A percentile compares a stretch with the other conserved stretches of the same genome.
Evolutionary conservation across 192 early-diverging fungal species (phyloP).

Genomic region (Lobosporangium transversale): DNA sequence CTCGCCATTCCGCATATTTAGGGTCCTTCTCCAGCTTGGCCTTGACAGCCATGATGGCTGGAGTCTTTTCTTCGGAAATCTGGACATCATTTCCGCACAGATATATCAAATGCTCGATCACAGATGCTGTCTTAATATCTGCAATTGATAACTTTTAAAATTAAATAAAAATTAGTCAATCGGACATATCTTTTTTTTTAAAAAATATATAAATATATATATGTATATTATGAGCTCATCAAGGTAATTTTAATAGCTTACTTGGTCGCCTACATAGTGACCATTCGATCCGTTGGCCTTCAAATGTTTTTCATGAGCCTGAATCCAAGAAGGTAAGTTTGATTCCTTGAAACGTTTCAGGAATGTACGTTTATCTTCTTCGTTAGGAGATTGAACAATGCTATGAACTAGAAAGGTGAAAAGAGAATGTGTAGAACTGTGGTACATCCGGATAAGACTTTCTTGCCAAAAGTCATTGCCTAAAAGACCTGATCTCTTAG

Average conservation of each 20-base stretch:
- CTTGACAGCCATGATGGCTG: constrained; percentile 45
- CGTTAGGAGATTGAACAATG: constrained; percentile 16
- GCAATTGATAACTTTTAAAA: constrained; percentile 22
- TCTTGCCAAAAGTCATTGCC: constrained; percentile 36
- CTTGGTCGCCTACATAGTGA: constrained; percentile 34
- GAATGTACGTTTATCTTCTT: constrained; percentile 17
- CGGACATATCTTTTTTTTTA: too few species aligned
- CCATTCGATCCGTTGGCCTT: constrained; percentile 33
- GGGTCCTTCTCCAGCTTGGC: constrained; percentile 33
- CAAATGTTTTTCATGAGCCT: constrained; percentile 21
- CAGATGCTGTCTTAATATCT: constrained; percentile 38
- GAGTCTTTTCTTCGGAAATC: constrained; percentile 32
- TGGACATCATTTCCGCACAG: constrained; percentile 12
- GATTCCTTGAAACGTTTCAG: constrained; percentile 21
- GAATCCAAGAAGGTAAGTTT: constrained; percentile 21
- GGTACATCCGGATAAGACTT: constrained; percentile 33
- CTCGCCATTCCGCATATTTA: constrained; percentile 23
- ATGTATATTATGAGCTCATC: too few species aligned
- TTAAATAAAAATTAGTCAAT: too few species aligned
- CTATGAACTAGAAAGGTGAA: constrained; percentile 21
- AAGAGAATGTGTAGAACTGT: constrained; percentile 23
- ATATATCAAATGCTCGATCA: constrained; percentile 27
- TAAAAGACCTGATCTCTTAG: constrained; percentile 5
- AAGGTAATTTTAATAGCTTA: neutral
- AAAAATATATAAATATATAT: too few species aligned